A percentile compares a stretch with the other conserved stretches of the same genome.
Conservation (phyloP, 2,329 filamentous ascomycete species). For the Fusarium irregulare region DNA sequence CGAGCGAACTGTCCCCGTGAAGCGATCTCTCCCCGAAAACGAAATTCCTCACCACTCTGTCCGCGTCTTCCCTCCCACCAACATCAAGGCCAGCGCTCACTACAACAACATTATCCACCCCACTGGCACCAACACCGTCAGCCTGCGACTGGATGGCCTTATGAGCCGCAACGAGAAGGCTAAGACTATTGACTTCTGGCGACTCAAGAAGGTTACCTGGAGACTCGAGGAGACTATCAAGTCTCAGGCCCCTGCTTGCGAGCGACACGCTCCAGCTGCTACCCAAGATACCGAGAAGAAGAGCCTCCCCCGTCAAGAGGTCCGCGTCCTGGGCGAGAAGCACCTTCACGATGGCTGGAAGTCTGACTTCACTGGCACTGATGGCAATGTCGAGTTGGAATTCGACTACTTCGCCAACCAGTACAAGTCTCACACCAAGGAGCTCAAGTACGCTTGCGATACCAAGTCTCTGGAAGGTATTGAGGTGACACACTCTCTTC, state of each 20-base stretch:
- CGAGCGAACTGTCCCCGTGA: conserved; percentile 76
- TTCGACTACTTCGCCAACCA: conserved; percentile 69
- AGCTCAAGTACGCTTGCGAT: conserved; percentile 78
- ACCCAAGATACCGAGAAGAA: conserved; percentile 59
- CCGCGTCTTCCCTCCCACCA: conserved; percentile 95
- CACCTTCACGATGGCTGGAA: conserved; percentile 94
- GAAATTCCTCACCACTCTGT: conserved; percentile 88
- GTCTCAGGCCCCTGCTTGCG: conserved; percentile 82
- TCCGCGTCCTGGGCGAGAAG: conserved; percentile 80
- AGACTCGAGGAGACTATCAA: conserved; percentile 89
- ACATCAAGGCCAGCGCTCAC: conserved; percentile 86
- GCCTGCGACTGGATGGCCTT: conserved; percentile 87
- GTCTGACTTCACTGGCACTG: conserved; percentile 66
- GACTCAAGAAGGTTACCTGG: conserved; percentile 91
- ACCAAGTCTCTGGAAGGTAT: conserved; percentile 79
- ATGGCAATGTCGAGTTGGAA: conserved; percentile 79
- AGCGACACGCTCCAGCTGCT: conserved; percentile 72
- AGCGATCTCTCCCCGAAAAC: conserved; percentile 79
- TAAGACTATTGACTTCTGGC: conserved; percentile 83
- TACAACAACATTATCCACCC: conserved; percentile 88
- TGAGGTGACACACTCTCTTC: conserved; percentile 83
- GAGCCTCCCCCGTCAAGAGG: conserved; percentile 78
- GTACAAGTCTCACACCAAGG: conserved; percentile 59
- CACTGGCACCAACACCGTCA: conserved; percentile 81
- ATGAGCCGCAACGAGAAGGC: conserved; percentile 74